Base-by-base conservation (phyloP, 2,329 filamentous ascomycete genomes). In the Metarhizium humberi region DNA sequence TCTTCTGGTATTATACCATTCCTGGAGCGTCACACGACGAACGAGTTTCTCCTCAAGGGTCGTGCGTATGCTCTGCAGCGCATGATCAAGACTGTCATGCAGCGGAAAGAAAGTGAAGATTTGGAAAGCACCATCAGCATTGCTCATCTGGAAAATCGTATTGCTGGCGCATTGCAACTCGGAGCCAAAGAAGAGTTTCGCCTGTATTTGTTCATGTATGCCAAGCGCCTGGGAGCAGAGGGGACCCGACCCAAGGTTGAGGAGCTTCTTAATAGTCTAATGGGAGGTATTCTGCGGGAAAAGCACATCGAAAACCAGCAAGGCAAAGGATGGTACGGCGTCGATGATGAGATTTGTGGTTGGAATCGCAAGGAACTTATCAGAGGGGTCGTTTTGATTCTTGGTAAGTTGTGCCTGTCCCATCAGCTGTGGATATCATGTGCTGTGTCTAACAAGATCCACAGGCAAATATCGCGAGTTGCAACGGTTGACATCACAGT, bases 191-290 rank as follows among this genome's bases (percentile, higher is more conserved):
- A 97, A 56, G 94, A 99, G 68, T 99, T 97, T 73, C 84, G 90
- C 56, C 78, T 96, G 1, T 97, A 97, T 66, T 75, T 99, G n/a
- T 87, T 91, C 65, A 97, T 97, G 91, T 99, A 99, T 66, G 92
- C 92, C 3, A 97, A 96, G 74, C 85, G 94, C 0, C 81, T 99
- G 6, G 94, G 94, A 1, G 90, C 91, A 0, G 95, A 99, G 69
- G 91, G 91, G 0, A 75, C 92, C 52, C 84, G 87, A 62, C 79
- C 83, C 55, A 99, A 99, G 73, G 91, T 96, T 2, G 92, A 97
- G 68, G 95, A 99, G 73, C 76, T 99, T 10, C 75, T 97, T 32
- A 87, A 90, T 62, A 87, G 84, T 49, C 75, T 99, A 46, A 77
- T 95, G 51, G 91, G 92, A 7, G 87, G 88, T 52, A 81, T 79